These are phyloP conservation scores for Stevia rebaudiana DNA, from an alignment of 140 eudicot species.

Conservation along the genomic window DNA sequence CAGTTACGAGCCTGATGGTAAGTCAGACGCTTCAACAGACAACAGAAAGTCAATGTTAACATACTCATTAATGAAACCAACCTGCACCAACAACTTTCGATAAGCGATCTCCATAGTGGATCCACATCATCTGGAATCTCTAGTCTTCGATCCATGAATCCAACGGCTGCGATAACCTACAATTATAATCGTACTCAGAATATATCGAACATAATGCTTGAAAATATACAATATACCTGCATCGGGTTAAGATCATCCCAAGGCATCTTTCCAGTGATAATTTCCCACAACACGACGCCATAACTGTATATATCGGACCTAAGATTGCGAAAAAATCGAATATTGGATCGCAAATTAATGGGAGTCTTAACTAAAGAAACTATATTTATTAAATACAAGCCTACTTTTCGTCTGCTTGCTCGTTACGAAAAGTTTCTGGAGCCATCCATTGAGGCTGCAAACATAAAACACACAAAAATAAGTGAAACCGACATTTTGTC, in stretches of 20 bases:
- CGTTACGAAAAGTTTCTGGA: constrained; percentile 81
- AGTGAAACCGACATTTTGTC: background rate
- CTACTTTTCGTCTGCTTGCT: constrained; percentile 79
- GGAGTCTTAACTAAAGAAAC: background rate
- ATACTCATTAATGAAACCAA: constrained; percentile 19
- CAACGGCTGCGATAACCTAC: constrained; percentile 87
- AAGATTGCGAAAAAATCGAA: background rate
- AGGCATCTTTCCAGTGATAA: constrained; percentile 69
- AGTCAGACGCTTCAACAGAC: no score
- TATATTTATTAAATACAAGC: background rate
- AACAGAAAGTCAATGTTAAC: background rate
- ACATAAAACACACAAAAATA: background rate
- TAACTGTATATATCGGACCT: constrained; percentile 89
- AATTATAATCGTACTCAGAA: constrained; percentile 11
- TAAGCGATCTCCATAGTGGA: constrained; percentile 65
- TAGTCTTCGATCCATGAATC: constrained; percentile 72
- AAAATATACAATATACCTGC: constrained; percentile 51
- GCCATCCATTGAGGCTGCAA: constrained; percentile 99
- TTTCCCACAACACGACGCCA: constrained; percentile 89
- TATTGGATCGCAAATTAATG: constrained; percentile 5
- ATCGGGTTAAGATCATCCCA: constrained; percentile 77
- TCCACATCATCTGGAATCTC: constrained; percentile 80
- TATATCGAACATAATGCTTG: background rate
- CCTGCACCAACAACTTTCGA: constrained; percentile 85
- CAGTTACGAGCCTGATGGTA: no score